Conservation (phyloP, 257 asterid species). For the Coffea canephora region DNA sequence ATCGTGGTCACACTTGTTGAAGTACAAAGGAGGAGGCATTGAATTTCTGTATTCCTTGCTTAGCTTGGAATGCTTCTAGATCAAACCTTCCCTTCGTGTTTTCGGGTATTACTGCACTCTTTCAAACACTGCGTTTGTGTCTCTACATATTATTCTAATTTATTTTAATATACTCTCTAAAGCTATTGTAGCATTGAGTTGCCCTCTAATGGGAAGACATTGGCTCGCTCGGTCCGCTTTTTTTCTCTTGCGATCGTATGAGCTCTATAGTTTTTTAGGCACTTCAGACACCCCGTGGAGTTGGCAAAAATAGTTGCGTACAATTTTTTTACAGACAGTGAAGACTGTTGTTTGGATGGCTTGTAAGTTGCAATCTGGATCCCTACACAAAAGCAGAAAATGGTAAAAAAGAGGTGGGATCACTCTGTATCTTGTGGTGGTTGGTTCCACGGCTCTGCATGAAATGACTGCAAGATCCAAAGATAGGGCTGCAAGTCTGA, state of each 20-base stretch:
- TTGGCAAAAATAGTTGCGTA: neutral
- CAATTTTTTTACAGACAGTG: neutral
- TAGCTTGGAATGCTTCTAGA: conserved; percentile 3
- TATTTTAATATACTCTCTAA: neutral
- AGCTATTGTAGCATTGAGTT: neutral
- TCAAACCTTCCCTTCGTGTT: conserved; percentile 14
- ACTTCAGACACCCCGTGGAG: neutral
- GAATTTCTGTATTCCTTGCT: neutral
- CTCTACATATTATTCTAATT: neutral
- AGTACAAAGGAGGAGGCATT: neutral
- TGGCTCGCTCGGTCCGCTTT: neutral
- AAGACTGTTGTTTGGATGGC: neutral
- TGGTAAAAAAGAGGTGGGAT: neutral
- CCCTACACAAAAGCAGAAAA: neutral
- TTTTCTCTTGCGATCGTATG: neutral
- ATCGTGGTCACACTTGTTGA: conserved; percentile 5
- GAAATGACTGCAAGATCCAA: neutral
- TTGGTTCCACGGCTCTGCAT: neutral
- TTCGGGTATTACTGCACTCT: conserved; percentile 7
- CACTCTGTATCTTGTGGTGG: neutral
- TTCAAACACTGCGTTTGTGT: neutral
- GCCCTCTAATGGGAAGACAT: neutral
- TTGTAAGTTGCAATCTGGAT: neutral
- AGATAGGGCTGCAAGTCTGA: neutral
- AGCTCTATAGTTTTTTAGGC: neutral